phyloP scores from a whole-genome alignment of 78 protist genomes.

The Andalucia godoyi region DNA sequence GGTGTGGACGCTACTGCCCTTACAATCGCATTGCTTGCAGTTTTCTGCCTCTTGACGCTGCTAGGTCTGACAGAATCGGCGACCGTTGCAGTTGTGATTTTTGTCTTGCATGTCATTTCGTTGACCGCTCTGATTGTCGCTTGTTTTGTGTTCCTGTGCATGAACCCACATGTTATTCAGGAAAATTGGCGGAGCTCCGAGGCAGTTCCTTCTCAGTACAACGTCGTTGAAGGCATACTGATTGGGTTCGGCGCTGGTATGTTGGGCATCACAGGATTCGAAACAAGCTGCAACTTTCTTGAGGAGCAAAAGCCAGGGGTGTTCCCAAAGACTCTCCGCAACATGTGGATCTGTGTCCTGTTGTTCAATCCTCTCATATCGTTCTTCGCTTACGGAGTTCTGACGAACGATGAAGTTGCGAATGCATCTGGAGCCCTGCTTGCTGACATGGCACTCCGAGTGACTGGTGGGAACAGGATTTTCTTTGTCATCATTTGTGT shows the following conservation, averaged over 20 bases:
- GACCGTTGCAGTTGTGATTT: constrained; percentile 48
- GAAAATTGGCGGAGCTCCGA: too few species aligned
- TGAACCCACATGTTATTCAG: too few species aligned
- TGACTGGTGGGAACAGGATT: constrained; percentile 26
- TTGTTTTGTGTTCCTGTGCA: constrained; percentile 2
- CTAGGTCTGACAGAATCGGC: constrained; percentile 38
- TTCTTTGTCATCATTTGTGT: constrained; percentile 24
- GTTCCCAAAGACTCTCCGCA: constrained; percentile 59
- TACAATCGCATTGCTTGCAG: constrained; percentile 32
- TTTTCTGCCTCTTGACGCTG: constrained; percentile 33
- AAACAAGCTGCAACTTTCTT: constrained; percentile 67
- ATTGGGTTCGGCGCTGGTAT: constrained; percentile 71
- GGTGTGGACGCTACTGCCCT: too few species aligned
- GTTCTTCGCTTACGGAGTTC: constrained; percentile 29
- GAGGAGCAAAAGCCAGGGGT: too few species aligned
- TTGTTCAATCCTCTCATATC: constrained; percentile 48
- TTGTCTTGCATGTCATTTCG: constrained; percentile 44
- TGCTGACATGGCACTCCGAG: too few species aligned
- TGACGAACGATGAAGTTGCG: too few species aligned
- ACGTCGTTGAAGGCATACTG: constrained; percentile 28
- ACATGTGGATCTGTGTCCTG: constrained; percentile 56
- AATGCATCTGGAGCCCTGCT: too few species aligned
- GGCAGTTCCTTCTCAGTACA: too few species aligned
- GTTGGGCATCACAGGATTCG: constrained; percentile 78
- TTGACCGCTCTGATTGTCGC: constrained; percentile 28